These are phyloP conservation scores for Anisodus acutangulus DNA, from an alignment of 257 asterid genomes.

Conservation along the genomic window DNA sequence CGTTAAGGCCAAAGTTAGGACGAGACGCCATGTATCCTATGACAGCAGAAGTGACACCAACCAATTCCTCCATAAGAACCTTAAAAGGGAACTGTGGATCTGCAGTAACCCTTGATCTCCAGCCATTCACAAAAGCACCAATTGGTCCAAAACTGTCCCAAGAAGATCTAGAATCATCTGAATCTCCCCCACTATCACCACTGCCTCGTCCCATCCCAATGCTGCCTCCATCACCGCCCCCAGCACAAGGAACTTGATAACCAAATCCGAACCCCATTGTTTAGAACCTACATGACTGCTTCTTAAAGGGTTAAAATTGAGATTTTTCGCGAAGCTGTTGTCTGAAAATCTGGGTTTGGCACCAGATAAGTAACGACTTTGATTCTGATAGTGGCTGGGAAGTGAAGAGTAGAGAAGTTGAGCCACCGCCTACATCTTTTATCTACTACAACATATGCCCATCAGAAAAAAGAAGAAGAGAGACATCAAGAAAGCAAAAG, in stretches of 20 bases:
- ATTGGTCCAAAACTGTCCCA: conserved; percentile 65
- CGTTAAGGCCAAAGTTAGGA: conserved; percentile 93
- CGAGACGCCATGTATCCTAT: conserved; percentile 94
- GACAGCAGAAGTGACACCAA: conserved; percentile 81
- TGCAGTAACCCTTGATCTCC: conserved; percentile 91
- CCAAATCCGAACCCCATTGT: conserved; percentile 6
- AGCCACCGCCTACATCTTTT: conserved; percentile 38
- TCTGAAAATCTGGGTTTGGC: background rate
- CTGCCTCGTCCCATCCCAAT: conserved; percentile 26
- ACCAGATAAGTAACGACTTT: background rate
- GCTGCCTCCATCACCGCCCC: conserved; percentile 31
- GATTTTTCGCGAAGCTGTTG: background rate
- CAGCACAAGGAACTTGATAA: conserved; percentile 33
- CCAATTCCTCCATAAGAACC: conserved; percentile 91
- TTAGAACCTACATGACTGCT: conserved; percentile 12
- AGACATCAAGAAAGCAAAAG: background rate
- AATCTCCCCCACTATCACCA: conserved; percentile 53
- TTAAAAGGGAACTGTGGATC: conserved; percentile 93
- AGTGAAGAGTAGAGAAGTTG: conserved; percentile 46
- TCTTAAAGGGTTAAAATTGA: background rate
- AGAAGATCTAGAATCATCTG: conserved; percentile 51
- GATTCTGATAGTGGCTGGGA: conserved; percentile 26
- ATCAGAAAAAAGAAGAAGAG: background rate
- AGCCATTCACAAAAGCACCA: conserved; percentile 75
- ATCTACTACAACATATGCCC: background rate